Base-by-base conservation (phyloP, 192 early-diverging fungal species). In the Coemansia furcata region DNA sequence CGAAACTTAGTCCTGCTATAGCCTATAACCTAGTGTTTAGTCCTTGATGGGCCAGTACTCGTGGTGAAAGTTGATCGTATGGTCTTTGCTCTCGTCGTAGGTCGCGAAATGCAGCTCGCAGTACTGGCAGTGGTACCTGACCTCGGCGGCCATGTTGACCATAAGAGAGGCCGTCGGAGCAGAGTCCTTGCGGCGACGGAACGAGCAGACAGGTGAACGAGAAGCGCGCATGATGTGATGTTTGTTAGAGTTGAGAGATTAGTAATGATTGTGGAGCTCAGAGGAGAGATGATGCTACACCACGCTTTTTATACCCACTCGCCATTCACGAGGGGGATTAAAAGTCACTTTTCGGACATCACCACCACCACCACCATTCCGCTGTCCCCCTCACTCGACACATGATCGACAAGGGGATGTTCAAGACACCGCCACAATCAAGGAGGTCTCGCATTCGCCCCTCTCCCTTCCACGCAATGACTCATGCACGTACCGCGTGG, bases 81-180 rank as follows among this genome's bases (percentile, higher is more conserved):
- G 79, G 69, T 81, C 65, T 77, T 85, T 57, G 87, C 89, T 36
- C 23, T 60, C 61, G 11, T 46, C 29, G 65, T 77, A 67, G 4
- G 64, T 67, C 0, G 40, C 55, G 26, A 71, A 77, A 0, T 19
- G 2, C 19, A 32, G 15, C 3, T 19, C 35, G 47, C 74, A 77
- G 12, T 68, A 55, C 11, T 21, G n/a, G 30, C 69, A 77, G 2
- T 54, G 6, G 61, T 60, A 65, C 15, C n/a, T 17, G 44, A 71
- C 61, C 1, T 66, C n/a, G 4, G n/a, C 14, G 17, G 36, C 57
- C 35, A 23, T 60, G 38, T 60, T 55, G 37, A 62, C 70, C 37
- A 68, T 59, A 0, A 11, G 43, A 12, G 35, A 14, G 12, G 21
- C 6, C 8, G 55, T 17, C 6, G 50, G 19, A 12, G 50, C 50